Evolutionary conservation across 805 yeast genomes (phyloP), one percentile per base, ranked within the genome.

Genomic region (Teunomyces gatunensis): DNA sequence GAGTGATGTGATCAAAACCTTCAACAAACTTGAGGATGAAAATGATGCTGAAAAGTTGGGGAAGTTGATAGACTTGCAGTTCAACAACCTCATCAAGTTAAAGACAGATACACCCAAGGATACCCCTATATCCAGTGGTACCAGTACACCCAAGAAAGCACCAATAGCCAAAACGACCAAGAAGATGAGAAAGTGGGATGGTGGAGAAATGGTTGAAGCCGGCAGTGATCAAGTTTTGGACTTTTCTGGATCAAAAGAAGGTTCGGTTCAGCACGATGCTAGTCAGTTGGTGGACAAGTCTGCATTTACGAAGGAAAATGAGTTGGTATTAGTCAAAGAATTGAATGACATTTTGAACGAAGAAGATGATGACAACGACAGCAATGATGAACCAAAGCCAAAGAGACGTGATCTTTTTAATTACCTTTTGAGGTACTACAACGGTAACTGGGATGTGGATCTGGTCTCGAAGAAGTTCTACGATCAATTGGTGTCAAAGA

Each of bases 401-500:
- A 23, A 39, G 7, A 35, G 43, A 0, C 49, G 45, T 10, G 67
- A 71, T 5, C 64, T 73, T 48, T 64, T 73, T 42, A 55, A 65
- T 5, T 71, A 69, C 45, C 48, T 73, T 13, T 39, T 69, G 0
- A 65, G 72, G 3, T 73, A 65, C 48, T 71, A 73, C 34, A 75
- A 75, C 4, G 57, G 67, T 3, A 56, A 67, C 0, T 61, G 64
- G 3, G 61, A 90, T 59, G 72, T 92, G 47, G 77, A 77, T 33
- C 81, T 83, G 37, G 83, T 89, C 2, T 69, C 87, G 18, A 74
- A 74, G 34, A 80, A 83, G 39, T 77, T 94, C 67, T 78, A 81
- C 46, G 86, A 87, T 48, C 95, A 89, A 57, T 72, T 92, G 47
- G 80, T 94, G 51, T 75, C 85, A 52, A 92, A 91, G 58, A 92